A percentile compares a stretch with the other conserved stretches of the same genome.
phyloP scores from a whole-genome alignment of 2,329 filamentous ascomycete species.

The Neopestalotiopsis sp. region DNA sequence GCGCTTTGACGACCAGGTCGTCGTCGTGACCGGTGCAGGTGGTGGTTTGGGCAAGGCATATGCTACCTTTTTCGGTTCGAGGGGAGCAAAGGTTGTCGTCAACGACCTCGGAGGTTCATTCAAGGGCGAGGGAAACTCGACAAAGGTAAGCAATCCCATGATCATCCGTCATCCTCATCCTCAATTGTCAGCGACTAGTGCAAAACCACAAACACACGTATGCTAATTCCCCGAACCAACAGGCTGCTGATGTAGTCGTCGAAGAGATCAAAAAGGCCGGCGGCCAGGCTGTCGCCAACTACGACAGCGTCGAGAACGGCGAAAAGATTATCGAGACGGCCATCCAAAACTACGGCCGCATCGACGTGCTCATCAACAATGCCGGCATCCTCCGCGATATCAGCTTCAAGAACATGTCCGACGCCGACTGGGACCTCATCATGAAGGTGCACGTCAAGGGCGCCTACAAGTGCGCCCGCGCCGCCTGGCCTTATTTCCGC shows the following conservation, averaged over 20 bases:
- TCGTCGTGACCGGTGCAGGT: slow-evolving; percentile 86
- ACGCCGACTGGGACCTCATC: slow-evolving; percentile 95
- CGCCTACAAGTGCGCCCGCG: slow-evolving; percentile 92
- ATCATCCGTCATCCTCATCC: neutral
- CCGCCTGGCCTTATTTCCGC: slow-evolving; percentile 96
- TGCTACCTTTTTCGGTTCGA: slow-evolving; percentile 86
- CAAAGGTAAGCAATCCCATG: slow-evolving; percentile 66
- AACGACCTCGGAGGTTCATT: slow-evolving; percentile 94
- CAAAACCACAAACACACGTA: neutral
- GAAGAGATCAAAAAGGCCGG: slow-evolving; percentile 84
- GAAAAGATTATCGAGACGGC: slow-evolving; percentile 93
- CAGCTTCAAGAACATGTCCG: slow-evolving; percentile 99
- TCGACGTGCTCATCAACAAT: slow-evolving; percentile 97
- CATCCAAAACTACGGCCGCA: slow-evolving; percentile 79
- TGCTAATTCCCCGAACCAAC: neutral
- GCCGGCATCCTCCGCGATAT: slow-evolving; percentile 94
- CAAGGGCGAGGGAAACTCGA: slow-evolving; percentile 88
- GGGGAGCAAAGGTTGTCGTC: slow-evolving; percentile 93
- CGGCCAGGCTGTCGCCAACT: slow-evolving; percentile 97
- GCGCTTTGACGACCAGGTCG: slow-evolving; percentile 86
- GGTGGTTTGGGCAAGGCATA: slow-evolving; percentile 84
- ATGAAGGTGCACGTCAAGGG: slow-evolving; percentile 92
- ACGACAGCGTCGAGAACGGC: slow-evolving; percentile 91
- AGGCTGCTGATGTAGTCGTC: slow-evolving; percentile 85
- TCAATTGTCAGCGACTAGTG: neutral